Percentiles rank a stretch among this genome's conserved stretches.
phyloP scores from a whole-genome alignment of 352 stramenopile species.

The Pythium dissotocum region DNA sequence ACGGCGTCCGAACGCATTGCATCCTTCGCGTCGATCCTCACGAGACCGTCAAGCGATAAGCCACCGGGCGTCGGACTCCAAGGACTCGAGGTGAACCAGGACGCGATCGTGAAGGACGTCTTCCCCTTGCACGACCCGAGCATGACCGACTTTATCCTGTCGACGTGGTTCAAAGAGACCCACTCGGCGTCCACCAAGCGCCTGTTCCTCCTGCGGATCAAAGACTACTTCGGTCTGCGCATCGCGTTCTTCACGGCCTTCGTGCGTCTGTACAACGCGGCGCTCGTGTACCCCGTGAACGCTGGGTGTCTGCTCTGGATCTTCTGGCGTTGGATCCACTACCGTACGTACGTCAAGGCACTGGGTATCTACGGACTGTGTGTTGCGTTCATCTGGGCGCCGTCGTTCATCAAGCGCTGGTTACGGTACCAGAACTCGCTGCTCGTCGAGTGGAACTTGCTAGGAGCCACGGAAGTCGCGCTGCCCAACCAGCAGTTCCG shows the following conservation, averaged over 20 bases:
- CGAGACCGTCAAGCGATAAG: conserved; percentile 41
- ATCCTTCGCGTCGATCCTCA: conserved; percentile 59
- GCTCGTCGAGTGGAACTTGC: conserved; percentile 62
- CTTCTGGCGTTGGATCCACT: conserved; percentile 58
- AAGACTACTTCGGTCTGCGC: conserved; percentile 64
- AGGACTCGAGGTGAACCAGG: conserved; percentile 55
- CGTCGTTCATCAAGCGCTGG: conserved; percentile 62
- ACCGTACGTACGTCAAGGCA: conserved; percentile 51
- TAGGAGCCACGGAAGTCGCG: conserved; percentile 50
- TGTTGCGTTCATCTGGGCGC: conserved; percentile 55
- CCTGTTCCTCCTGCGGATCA: conserved; percentile 55
- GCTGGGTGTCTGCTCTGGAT: conserved; percentile 50
- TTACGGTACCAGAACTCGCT: conserved; percentile 63
- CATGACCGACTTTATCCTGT: conserved; percentile 65
- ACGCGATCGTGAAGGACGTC: conserved; percentile 48
- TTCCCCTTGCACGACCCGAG: conserved; percentile 65
- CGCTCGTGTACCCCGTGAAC: conserved; percentile 50
- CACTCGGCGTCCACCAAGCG: conserved; percentile 41
- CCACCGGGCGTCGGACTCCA: conserved; percentile 47
- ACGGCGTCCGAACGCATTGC: conserved; percentile 48
- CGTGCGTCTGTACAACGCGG: conserved; percentile 55
- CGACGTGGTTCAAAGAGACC: conserved; percentile 53
- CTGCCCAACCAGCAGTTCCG: conserved; percentile 56
- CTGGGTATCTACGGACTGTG: conserved; percentile 52
- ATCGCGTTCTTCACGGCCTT: conserved; percentile 66